Evolutionary conservation across 2,329 filamentous ascomycete species (phyloP).

Genomic region (Berkeleyomyces rouxiae): DNA sequence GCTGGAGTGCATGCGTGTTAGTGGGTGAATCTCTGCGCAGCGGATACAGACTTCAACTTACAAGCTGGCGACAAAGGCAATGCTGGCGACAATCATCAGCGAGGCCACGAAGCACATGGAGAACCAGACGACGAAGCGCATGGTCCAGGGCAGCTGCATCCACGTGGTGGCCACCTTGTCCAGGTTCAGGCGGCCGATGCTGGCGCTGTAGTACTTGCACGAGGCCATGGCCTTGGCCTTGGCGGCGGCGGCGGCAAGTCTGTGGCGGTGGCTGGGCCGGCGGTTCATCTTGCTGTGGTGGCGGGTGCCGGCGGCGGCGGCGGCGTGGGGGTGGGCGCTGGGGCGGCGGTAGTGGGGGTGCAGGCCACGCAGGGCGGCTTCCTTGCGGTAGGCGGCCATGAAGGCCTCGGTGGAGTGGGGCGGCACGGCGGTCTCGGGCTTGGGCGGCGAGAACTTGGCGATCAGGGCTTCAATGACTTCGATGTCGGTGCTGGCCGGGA

Average conservation of each 20-base stretch:
- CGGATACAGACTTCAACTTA: not conserved
- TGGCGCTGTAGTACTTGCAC: not conserved
- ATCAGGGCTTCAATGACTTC: not conserved
- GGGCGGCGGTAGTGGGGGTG: not conserved
- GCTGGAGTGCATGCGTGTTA: not conserved
- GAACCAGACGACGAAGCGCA: conserved; percentile 7
- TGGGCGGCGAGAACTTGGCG: not conserved
- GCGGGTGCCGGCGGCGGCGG: not conserved
- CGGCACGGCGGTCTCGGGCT: too few species aligned
- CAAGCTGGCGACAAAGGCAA: conserved; percentile 3
- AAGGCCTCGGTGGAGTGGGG: not conserved
- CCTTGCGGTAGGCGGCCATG: not conserved
- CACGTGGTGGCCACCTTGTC: conserved; percentile 4
- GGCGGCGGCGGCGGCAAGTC: not conserved
- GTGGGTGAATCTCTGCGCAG: not conserved
- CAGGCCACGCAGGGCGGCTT: not conserved
- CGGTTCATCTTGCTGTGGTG: not conserved
- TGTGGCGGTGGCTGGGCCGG: not conserved
- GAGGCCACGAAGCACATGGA: conserved; percentile 9
- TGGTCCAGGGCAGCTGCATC: conserved; percentile 7
- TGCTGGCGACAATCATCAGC: conserved; percentile 1
- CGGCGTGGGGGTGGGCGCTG: conserved; percentile 1
- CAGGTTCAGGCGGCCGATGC: not conserved
- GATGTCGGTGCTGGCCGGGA: not conserved
- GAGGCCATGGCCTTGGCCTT: not conserved